Conservation (phyloP, 805 yeast species). For the Pichia insulana region DNA sequence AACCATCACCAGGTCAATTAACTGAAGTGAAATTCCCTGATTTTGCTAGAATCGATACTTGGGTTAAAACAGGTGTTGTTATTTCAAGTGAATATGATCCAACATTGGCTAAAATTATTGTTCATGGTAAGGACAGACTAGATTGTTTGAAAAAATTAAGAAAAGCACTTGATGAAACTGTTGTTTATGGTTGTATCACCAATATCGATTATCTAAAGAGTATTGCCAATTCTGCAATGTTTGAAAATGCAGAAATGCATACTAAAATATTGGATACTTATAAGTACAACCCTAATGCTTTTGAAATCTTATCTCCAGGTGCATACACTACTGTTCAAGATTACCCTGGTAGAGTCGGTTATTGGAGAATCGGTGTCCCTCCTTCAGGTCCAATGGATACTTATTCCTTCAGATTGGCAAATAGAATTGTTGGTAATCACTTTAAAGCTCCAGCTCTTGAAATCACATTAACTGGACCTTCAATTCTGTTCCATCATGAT, state of each 20-base stretch:
- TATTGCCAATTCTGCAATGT: conserved; percentile 77
- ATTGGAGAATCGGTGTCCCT: conserved; percentile 92
- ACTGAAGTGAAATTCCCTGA: conserved; percentile 78
- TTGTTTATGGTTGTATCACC: conserved; percentile 79
- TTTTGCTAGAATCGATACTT: conserved; percentile 91
- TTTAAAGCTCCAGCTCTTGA: conserved; percentile 82
- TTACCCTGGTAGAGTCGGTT: conserved; percentile 82
- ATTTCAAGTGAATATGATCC: conserved; percentile 94
- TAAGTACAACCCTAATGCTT: conserved; percentile 71
- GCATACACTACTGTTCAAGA: conserved; percentile 96
- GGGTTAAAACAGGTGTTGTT: conserved; percentile 85
- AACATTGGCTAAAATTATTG: conserved; percentile 91
- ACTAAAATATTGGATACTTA: conserved; percentile 82
- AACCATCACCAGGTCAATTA: conserved; percentile 94
- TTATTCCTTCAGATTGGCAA: conserved; percentile 82
- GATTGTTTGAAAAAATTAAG: conserved; percentile 76
- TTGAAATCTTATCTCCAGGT: conserved; percentile 83
- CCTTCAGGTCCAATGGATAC: conserved; percentile 98
- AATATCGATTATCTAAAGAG: conserved; percentile 84
- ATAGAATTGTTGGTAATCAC: conserved; percentile 84
- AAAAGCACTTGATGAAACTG: conserved; percentile 78
- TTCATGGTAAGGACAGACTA: conserved; percentile 79
- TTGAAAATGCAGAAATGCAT: conserved; percentile 72
- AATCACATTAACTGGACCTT: conserved; percentile 81
- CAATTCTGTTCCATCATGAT: conserved; percentile 74